Evolutionary conservation across 192 early-diverging fungal genomes (phyloP), one percentile per base, ranked within the genome.

Genomic region (Rhizophagus clarus): DNA sequence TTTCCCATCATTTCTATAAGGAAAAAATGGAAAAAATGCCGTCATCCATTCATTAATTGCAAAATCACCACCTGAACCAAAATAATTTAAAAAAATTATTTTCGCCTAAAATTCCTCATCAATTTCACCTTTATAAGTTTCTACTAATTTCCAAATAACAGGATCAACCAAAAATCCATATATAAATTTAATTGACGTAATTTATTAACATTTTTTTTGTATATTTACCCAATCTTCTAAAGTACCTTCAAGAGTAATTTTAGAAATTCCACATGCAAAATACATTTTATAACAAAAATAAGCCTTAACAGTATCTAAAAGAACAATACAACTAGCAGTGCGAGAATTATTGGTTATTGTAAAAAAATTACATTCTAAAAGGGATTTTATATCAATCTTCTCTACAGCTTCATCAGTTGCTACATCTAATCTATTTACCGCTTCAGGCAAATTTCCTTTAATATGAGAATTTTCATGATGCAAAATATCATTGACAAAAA

Each of bases 171-270:
- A 61, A 61, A 61, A 61, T 62, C 61, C 10, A 62, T 10, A 10
- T 62, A 22, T 62, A 62, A 24, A 62, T 62, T 17, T 61, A 61
- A 61, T 7, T 17, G 20, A n/a, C 20, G 20, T 61, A 61, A 61
- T 61, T 61, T 17, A 61, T 22, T 62, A n/a, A 62, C 61, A n/a
- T 62, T n/a, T 61, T 62, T 62, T n/a, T 62, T 62, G 61, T 24
- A 62, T 10, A 10, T 62, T 62, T n/a, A 9, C 4, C 61, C 61
- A 62, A 62, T 62, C 37, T 40, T 40, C 37, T 40, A 40, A 40
- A 40, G 37, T 40, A 40, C 37, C 37, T 40, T 40, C 37, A 62
- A 62, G 61, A 10, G 61, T 62, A 62, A 62, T 24, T 62, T 61
- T 62, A 24, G 61, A n/a, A 12, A 62, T 62, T 24, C 15, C 61